Evolutionary conservation across 805 yeast genomes (phyloP).

Genomic region (Nakazawaea peltata): DNA sequence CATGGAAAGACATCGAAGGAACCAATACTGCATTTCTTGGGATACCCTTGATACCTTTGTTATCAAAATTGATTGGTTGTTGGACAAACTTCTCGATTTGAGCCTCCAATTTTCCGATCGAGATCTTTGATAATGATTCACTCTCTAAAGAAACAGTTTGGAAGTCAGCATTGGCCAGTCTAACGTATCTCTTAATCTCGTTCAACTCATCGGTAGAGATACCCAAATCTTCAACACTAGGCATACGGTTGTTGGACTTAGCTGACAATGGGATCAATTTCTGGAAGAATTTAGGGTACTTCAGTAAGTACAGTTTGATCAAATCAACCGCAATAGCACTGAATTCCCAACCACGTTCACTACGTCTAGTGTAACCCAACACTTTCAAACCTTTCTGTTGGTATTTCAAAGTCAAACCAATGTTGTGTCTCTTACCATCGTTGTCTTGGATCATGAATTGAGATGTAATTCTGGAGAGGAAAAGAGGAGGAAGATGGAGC

Average conservation of each 20-base stretch:
- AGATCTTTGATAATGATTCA: slow-evolving; percentile 63
- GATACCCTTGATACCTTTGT: slow-evolving; percentile 65
- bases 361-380: slow-evolving; percentile 73
- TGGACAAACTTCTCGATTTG: slow-evolving; percentile 39
- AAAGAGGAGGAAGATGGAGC: slow-evolving; percentile 49
- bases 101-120: slow-evolving; percentile 61
- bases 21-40: slow-evolving; percentile 79
- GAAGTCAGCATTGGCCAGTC: slow-evolving; percentile 38
- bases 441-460: slow-evolving; percentile 52
- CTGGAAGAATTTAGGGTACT: slow-evolving; percentile 56
- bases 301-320: slow-evolving; percentile 47
- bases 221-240: slow-evolving; percentile 27
- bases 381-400: slow-evolving; percentile 77
- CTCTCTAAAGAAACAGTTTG: slow-evolving; percentile 67
- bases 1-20: slow-evolving; percentile 64
- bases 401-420: slow-evolving; percentile 81
- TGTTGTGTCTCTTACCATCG: slow-evolving; percentile 44
- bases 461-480: slow-evolving; percentile 74
- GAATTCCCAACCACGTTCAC: slow-evolving; percentile 70
- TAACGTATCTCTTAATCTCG: slow-evolving; percentile 33
- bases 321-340: slow-evolving; percentile 67
- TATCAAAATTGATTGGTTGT: slow-evolving; percentile 35
- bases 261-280: slow-evolving; percentile 13
- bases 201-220: slow-evolving; percentile 34
- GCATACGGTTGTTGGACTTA: slow-evolving; percentile 22